Conservation (phyloP, 2,329 filamentous ascomycete species). For the Trichoderma asperellum region DNA sequence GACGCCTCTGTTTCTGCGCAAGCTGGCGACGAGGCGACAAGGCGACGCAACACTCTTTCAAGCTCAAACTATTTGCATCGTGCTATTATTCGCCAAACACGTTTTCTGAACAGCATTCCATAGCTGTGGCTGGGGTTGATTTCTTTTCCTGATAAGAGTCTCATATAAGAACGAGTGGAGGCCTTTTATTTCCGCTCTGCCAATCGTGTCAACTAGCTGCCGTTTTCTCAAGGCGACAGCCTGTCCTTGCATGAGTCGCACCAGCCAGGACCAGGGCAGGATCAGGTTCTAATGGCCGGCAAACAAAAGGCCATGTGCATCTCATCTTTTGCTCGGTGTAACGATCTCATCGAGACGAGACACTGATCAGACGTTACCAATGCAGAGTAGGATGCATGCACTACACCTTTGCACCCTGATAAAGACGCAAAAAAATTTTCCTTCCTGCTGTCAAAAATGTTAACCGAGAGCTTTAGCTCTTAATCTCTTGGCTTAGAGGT, state of each 20-base stretch:
- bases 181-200: conserved; percentile 20
- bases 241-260: conserved; percentile 22
- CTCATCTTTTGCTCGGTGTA: neutral
- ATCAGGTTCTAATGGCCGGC: conserved; percentile 18
- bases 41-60: neutral
- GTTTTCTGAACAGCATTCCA: neutral
- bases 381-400: neutral
- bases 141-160: conserved; percentile 9
- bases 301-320: conserved; percentile 1
- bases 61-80: neutral
- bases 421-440: neutral
- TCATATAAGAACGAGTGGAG: conserved; percentile 18
- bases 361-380: conserved; percentile 12
- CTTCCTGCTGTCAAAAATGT: neutral
- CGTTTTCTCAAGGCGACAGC: conserved; percentile 4
- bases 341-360: conserved; percentile 12
- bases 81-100: neutral
- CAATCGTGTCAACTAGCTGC: conserved; percentile 19
- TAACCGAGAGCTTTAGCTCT: neutral
- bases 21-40: neutral
- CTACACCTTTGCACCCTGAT: neutral
- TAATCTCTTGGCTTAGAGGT: neutral
- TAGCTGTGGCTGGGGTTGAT: neutral
- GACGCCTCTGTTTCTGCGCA: neutral
- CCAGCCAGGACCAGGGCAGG: conserved; percentile 17